phyloP scores from a whole-genome alignment of 164 flowering plant genomes.

The Liquidambar formosana region DNA sequence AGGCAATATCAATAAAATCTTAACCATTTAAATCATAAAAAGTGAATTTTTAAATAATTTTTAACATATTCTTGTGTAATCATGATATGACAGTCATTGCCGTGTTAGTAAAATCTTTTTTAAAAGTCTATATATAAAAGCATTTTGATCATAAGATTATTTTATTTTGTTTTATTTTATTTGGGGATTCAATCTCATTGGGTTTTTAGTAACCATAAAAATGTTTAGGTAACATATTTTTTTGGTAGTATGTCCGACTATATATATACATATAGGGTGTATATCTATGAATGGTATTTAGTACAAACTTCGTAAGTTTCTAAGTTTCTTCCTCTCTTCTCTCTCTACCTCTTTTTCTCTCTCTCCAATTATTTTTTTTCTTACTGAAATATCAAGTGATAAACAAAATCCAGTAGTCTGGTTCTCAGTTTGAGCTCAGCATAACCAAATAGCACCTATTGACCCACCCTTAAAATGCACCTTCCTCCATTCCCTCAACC shows the following conservation, averaged over 20 bases:
- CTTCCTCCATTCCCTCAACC: conserved; percentile 6
- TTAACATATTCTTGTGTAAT: too few relatives aligned
- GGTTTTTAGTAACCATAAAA: too few relatives aligned
- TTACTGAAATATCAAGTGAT: conserved; percentile 22
- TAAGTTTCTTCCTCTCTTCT: not conserved
- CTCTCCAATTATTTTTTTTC: conserved; percentile 29
- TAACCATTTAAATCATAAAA: too few relatives aligned
- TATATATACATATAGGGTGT: not conserved
- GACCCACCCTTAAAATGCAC: conserved; percentile 7
- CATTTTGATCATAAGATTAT: too few relatives aligned
- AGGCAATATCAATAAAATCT: too few relatives aligned
- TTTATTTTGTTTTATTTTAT: too few relatives aligned
- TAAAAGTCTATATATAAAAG: too few relatives aligned
- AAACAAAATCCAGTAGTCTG: conserved; percentile 23
- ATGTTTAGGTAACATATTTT: not conserved
- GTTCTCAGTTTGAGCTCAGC: conserved; percentile 21
- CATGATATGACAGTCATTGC: too few relatives aligned
- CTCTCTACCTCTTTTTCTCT: conserved; percentile 21
- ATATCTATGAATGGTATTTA: too few relatives aligned
- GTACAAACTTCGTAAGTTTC: conserved; percentile 5
- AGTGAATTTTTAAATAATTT: too few relatives aligned
- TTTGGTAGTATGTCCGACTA: not conserved
- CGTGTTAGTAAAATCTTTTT: too few relatives aligned
- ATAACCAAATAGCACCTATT: not conserved
- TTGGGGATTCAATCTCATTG: too few relatives aligned